Evolutionary conservation across 1,284 basidiomycete species (phyloP).

Genomic region (Sporisorium reilianum): DNA sequence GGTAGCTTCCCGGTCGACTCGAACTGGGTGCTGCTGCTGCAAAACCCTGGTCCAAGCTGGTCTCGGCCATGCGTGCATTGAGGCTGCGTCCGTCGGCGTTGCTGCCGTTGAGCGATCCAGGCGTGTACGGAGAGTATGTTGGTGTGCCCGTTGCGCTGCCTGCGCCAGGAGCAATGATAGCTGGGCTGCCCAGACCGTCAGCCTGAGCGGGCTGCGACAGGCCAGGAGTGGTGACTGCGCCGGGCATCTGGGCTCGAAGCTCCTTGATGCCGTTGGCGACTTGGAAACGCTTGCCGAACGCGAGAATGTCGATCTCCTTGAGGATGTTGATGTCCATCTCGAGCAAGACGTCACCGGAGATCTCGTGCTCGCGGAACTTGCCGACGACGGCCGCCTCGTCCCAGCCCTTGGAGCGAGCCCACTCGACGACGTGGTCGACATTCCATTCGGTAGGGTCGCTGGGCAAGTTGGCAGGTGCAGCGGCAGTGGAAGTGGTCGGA

Average conservation of each 20-base stretch:
- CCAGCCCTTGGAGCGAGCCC: constrained; percentile 87
- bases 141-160: constrained; percentile 23
- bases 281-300: constrained; percentile 92
- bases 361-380: constrained; percentile 90
- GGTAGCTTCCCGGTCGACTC: constrained; percentile 38
- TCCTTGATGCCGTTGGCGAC: constrained; percentile 95
- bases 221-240: constrained; percentile 21
- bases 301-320: constrained; percentile 94
- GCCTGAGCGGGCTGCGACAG: constrained; percentile 15
- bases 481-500: constrained; percentile 16
- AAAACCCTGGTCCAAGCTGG: constrained; percentile 40
- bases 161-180: constrained; percentile 27
- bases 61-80: constrained; percentile 39
- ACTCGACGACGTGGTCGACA: constrained; percentile 89
- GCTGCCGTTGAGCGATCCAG: constrained; percentile 43
- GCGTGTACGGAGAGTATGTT: constrained; percentile 31
- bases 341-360: constrained; percentile 93
- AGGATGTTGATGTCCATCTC: constrained; percentile 92
- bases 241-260: constrained; percentile 72
- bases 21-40: constrained; percentile 37
- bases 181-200: constrained; percentile 46
- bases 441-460: constrained; percentile 80
- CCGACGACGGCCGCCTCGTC: constrained; percentile 80
- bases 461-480: constrained; percentile 13
- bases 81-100: constrained; percentile 46